Conservation (phyloP, 2,329 filamentous ascomycete species). For the Epichloe scottii region DNA sequence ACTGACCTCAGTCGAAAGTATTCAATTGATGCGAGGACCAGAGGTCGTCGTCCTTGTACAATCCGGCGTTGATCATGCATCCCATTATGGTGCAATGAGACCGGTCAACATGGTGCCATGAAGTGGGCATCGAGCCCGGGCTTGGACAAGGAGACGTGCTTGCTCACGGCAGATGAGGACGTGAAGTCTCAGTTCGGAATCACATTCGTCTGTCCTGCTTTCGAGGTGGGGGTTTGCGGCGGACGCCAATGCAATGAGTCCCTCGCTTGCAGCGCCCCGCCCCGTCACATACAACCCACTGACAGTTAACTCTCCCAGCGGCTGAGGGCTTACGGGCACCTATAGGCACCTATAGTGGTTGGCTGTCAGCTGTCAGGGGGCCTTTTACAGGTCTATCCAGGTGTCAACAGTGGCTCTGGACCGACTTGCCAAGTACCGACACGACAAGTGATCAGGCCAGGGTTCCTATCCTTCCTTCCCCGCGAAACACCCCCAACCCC, state of each 20-base stretch:
- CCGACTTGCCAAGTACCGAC: no score
- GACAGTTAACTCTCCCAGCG: no score
- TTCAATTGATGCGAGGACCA: slow-evolving; percentile 41
- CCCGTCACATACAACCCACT: no score
- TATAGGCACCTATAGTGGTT: no score
- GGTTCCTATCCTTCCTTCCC: no score
- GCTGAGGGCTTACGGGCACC: no score
- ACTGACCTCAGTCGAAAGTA: slow-evolving; percentile 31
- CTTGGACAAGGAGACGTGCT: slow-evolving; percentile 27
- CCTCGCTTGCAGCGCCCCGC: no score
- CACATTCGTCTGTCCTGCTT: slow-evolving; percentile 15
- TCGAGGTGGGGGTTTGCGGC: slow-evolving; percentile 10
- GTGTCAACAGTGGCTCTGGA: no score
- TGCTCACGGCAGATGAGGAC: slow-evolving; percentile 25
- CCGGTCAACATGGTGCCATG: slow-evolving; percentile 36
- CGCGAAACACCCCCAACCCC: no score
- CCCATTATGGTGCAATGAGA: slow-evolving; percentile 44
- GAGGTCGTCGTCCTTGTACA: slow-evolving; percentile 38
- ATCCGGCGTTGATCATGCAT: slow-evolving; percentile 37
- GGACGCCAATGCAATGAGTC: background rate
- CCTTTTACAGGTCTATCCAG: no score
- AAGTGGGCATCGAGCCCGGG: slow-evolving; percentile 31
- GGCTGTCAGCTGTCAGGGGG: no score
- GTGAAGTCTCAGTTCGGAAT: slow-evolving; percentile 38
- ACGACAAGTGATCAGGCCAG: no score